phyloP scores from a whole-genome alignment of 2,329 filamentous ascomycete genomes.

The Clarireedia monteithiana region DNA sequence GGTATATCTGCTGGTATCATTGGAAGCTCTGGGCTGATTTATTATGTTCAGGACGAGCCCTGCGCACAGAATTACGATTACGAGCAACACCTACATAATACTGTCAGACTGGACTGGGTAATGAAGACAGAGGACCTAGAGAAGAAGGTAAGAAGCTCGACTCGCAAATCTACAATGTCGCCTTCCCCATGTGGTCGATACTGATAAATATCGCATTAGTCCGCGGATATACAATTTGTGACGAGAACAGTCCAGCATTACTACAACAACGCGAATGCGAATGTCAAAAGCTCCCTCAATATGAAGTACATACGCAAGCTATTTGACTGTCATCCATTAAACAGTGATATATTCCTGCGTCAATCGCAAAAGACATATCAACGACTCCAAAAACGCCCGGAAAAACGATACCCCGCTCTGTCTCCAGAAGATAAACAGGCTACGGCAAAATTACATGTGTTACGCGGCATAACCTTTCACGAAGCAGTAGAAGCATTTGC shows the following conservation, averaged over 20 bases:
- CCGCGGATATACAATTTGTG: not conserved
- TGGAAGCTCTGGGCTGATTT: not conserved
- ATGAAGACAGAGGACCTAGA: constrained; percentile 30
- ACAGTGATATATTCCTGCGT: constrained; percentile 53
- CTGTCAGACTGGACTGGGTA: constrained; percentile 38
- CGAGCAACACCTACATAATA: constrained; percentile 37
- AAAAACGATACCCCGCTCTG: constrained; percentile 7
- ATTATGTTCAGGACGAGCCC: constrained; percentile 1
- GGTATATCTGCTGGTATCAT: not conserved
- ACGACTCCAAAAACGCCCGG: constrained; percentile 35
- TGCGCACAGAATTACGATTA: constrained; percentile 30
- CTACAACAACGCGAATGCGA: constrained; percentile 32
- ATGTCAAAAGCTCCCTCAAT: constrained; percentile 36
- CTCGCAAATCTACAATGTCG: not conserved
- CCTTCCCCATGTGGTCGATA: not conserved
- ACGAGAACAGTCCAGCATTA: not conserved
- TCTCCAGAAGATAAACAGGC: constrained; percentile 42
- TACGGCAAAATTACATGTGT: constrained; percentile 62
- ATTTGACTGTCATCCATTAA: constrained; percentile 38
- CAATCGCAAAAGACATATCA: constrained; percentile 54
- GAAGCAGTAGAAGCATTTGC: constrained; percentile 38
- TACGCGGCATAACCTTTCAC: constrained; percentile 47
- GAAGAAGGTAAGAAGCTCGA: constrained; percentile 33
- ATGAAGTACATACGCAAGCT: constrained; percentile 36
- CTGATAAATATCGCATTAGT: not conserved